Evolutionary conservation across 352 stramenopile species (phyloP), one percentile per base, ranked within the genome.

Genomic region (Elongisporangium anandrum): DNA sequence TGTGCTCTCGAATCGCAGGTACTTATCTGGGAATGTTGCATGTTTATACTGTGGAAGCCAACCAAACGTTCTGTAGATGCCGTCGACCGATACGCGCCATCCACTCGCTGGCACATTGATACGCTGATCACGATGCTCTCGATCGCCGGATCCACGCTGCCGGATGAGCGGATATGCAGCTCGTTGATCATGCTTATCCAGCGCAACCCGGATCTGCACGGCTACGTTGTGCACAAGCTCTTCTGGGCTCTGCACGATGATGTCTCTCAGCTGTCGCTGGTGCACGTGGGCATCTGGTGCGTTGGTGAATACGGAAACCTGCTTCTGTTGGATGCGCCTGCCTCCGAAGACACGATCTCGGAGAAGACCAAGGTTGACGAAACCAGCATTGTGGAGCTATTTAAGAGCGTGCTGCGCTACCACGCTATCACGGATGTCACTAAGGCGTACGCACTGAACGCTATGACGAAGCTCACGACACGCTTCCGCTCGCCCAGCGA

Each of bases 101-200:
- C 80, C 38, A 88, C 79, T 34, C 77, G 81, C 19, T 98, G 95
- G 95, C 87, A 97, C 52, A 94, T 98, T 22, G 97, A 99, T 69
- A 99, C 97, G 47, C 67, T 99, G 26, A 98, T 99, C 67, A 98
- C 96, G 52, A 98, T 99, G 91, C 79, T 99, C 12, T 98, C 95
- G 49, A 98, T 99, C 74, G 96, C 97, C 17, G 97, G 97, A 29
- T 80, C 81, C 34, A 95, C 92, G 50, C 83, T 98, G 57, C 90
- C 88, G 12, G 88, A 96, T 60, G 86, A 97, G 52, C 85, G 88
- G 69, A 98, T 99, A 70, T 97, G 92, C 63, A 95, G 79, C 59
- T 94, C 90, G n/a, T 81, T 97, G 21, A 98, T 98, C 48, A 81
- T 97, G 55, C 97, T 99, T 61, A 98, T 99, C 64, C 92, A 97